These are phyloP conservation scores for Saccharomycopsis synnaedendra DNA, from an alignment of 805 yeast species.

Conservation along the genomic window DNA sequence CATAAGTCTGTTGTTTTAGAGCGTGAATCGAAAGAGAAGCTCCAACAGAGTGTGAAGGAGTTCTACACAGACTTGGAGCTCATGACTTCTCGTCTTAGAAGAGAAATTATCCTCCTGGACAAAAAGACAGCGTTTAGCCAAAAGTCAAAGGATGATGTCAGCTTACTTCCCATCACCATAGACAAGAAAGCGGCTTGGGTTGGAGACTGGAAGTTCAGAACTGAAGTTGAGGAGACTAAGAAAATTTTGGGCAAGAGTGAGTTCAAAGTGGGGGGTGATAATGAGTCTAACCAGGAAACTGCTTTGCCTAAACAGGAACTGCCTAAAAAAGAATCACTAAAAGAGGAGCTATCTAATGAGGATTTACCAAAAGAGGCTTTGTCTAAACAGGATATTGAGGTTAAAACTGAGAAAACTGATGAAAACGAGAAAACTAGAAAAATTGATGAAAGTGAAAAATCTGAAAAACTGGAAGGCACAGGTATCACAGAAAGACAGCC, in stretches of 20 bases:
- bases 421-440: too few species aligned
- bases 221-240: slow-evolving; percentile 30
- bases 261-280: too few species aligned
- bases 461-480: too few species aligned
- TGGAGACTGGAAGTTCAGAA: slow-evolving; percentile 44
- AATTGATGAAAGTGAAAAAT: too few species aligned
- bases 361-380: too few species aligned
- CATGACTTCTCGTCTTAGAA: slow-evolving; percentile 48
- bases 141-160: slow-evolving; percentile 32
- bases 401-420: too few species aligned
- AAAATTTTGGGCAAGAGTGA: slow-evolving; percentile 16
- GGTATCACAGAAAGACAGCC: too few species aligned
- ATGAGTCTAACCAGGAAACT: too few species aligned
- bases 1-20: not conserved
- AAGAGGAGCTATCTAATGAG: too few species aligned
- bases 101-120: slow-evolving; percentile 57
- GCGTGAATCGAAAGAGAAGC: slow-evolving; percentile 26
- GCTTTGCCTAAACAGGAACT: too few species aligned
- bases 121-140: slow-evolving; percentile 40
- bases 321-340: too few species aligned
- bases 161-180: slow-evolving; percentile 56
- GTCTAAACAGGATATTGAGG: too few species aligned
- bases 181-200: slow-evolving; percentile 62
- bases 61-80: slow-evolving; percentile 46
- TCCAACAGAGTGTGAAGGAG: slow-evolving; percentile 31